Evolutionary conservation across 306 rosid species (phyloP), one percentile per base, ranked within the genome.

Genomic region (Hippophae tibetana): DNA sequence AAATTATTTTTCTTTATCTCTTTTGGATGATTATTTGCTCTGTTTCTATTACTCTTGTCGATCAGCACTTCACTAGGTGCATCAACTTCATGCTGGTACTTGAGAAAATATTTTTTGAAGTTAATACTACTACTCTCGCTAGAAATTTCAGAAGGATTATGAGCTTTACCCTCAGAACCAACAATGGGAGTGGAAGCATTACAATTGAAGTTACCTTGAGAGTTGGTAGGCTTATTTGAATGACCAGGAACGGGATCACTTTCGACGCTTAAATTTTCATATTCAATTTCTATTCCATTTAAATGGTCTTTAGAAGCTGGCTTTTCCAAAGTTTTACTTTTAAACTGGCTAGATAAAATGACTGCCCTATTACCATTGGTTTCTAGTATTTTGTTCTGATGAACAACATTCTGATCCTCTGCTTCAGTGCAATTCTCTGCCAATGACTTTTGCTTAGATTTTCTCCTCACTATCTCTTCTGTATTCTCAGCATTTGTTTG

Each of bases 401-500:
- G 47, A 67, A 56, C 71, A 50, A 23, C 49, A 60, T 42, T 67
- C 52, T 68, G 67, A 52, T 45, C 82, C 58, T 81, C 69, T 65
- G 72, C 51, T 58, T 68, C 71, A 18, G 72, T 52, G 38, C 58
- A 38, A 57, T 68, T 66, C 61, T 60, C 72, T 71, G 72, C 25
- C 52, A 67, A 31, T 52, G 82, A 56, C 54, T 44, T 59, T 62
- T 57, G 73, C 63, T 79, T 89, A 26, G 76, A 60, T 72, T 66
- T 79, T 64, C 65, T 76, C 57, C 64, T 52, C 74, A 47, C 76
- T 57, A 62, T 74, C 66, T 65, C 59, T 55, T 71, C 62, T 38
- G 6, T 50, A 38, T 63, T 63, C 61, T 82, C 76, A 38, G 71
- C 58, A 62, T 40, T 63, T 43, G 56, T 72, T 70, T 55, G 74